These are phyloP conservation scores for Amanita jacksonii DNA, from an alignment of 768 basidiomycete genomes.

Conservation along the genomic window DNA sequence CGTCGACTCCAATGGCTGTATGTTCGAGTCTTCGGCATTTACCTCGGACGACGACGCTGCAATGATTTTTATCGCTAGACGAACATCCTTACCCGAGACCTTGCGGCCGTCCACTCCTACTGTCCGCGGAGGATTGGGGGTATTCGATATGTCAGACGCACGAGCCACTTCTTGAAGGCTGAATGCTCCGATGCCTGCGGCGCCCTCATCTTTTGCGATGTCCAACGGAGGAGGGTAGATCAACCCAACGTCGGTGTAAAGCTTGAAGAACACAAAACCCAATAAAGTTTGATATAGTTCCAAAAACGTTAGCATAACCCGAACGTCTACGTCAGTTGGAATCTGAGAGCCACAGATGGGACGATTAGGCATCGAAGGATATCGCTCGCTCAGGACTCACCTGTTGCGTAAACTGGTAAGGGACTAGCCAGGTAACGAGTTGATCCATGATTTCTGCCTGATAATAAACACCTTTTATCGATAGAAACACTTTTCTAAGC, in stretches of 20 bases:
- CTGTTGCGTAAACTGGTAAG: slow-evolving; percentile 94
- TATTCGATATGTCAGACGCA: slow-evolving; percentile 30
- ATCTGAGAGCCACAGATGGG: slow-evolving; percentile 40
- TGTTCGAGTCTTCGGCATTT: slow-evolving; percentile 28
- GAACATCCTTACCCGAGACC: slow-evolving; percentile 43
- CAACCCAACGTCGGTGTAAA: slow-evolving; percentile 90
- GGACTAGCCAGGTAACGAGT: slow-evolving; percentile 90
- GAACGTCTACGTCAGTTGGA: slow-evolving; percentile 91
- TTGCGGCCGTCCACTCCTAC: slow-evolving; percentile 35
- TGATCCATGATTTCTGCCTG: slow-evolving; percentile 94
- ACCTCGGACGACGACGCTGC: slow-evolving; percentile 17
- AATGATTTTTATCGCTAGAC: slow-evolving; percentile 54
- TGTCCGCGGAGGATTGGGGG: slow-evolving; percentile 26
- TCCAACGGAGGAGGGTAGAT: slow-evolving; percentile 96
- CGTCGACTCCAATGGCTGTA: slow-evolving; percentile 25
- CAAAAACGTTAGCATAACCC: slow-evolving; percentile 96
- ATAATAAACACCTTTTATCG: slow-evolving; percentile 97
- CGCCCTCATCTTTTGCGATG: slow-evolving; percentile 67
- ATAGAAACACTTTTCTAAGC: slow-evolving; percentile 86
- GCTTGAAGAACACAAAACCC: slow-evolving; percentile 93
- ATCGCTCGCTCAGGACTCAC: slow-evolving; percentile 30
- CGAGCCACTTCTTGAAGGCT: slow-evolving; percentile 47
- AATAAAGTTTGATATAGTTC: slow-evolving; percentile 96
- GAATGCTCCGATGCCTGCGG: slow-evolving; percentile 86
- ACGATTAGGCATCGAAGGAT: neutral